These are phyloP conservation scores for Chenopodium suecicum DNA, from an alignment of 148 eudicot species.

Conservation along the genomic window DNA sequence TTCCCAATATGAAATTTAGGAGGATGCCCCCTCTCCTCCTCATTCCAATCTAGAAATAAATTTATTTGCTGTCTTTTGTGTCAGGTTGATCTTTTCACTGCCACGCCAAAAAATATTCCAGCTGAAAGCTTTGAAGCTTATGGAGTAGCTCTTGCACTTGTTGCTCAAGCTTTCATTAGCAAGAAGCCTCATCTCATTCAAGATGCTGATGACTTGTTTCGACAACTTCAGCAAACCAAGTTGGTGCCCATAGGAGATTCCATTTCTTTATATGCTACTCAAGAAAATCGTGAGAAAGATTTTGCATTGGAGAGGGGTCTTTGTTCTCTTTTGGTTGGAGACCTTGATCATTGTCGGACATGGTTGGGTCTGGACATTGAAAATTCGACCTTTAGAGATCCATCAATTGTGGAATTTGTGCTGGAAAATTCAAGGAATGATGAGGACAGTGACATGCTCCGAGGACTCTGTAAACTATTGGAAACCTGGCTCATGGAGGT, in stretches of 20 bases:
- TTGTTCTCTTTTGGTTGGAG: constrained; percentile 94
- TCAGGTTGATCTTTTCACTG: constrained; percentile 85
- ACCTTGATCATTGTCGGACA: constrained; percentile 83
- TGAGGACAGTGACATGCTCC: constrained; percentile 72
- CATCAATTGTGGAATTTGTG: constrained; percentile 69
- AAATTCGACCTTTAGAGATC: constrained; percentile 73
- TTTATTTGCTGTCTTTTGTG: not conserved
- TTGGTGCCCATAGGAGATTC: constrained; percentile 50
- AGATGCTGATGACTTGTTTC: constrained; percentile 92
- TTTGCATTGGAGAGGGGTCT: constrained; percentile 95
- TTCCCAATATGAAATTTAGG: not conserved
- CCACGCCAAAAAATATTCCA: constrained; percentile 89
- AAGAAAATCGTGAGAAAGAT: constrained; percentile 66
- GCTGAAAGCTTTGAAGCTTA: constrained; percentile 95
- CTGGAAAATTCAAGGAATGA: constrained; percentile 73
- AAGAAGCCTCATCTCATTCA: constrained; percentile 87
- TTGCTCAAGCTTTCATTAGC: constrained; percentile 80
- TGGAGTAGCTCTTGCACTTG: constrained; percentile 94
- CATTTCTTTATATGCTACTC: constrained; percentile 34
- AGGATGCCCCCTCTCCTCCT: not conserved
- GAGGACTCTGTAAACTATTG: constrained; percentile 88
- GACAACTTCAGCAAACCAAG: constrained; percentile 88
- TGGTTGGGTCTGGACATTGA: constrained; percentile 90
- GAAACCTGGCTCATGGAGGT: constrained; percentile 99
- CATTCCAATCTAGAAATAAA: not conserved